Evolutionary conservation across 108 stramenopile species (phyloP).

Genomic region (Heterococcus sp.): DNA sequence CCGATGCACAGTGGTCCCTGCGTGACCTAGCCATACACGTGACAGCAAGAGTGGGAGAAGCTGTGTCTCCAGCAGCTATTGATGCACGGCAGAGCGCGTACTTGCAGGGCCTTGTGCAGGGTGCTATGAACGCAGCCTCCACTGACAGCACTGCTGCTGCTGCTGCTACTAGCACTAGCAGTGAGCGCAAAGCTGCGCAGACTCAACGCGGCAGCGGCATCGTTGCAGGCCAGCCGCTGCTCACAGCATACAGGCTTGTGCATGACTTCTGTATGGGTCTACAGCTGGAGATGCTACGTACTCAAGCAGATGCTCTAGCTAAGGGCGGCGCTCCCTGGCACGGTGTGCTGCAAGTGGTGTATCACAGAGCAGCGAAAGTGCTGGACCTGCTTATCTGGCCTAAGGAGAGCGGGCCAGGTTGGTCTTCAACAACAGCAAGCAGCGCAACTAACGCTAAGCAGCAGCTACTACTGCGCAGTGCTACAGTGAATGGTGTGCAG

Average conservation of each 20-base stretch:
- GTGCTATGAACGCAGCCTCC: background rate
- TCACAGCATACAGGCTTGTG: slow-evolving; percentile 26
- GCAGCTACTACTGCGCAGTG: background rate
- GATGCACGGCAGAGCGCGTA: slow-evolving; percentile 19
- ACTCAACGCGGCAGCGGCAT: background rate
- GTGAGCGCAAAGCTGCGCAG: background rate
- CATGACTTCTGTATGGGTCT: slow-evolving; percentile 30
- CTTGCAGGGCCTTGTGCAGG: background rate
- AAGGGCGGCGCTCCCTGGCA: background rate
- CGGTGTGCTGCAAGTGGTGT: background rate
- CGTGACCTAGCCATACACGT: slow-evolving; percentile 5
- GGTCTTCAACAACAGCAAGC: too few relatives aligned
- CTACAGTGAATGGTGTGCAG: background rate
- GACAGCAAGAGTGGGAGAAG: slow-evolving; percentile 21
- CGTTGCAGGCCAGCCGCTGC: background rate
- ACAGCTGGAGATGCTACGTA: slow-evolving; percentile 25
- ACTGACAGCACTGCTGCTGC: background rate
- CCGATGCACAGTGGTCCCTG: slow-evolving; percentile 17
- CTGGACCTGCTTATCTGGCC: background rate
- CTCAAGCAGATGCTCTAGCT: slow-evolving; percentile 16
- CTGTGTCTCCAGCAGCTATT: slow-evolving; percentile 9
- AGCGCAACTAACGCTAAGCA: background rate
- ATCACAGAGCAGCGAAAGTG: background rate
- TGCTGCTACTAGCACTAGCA: slow-evolving; percentile 5
- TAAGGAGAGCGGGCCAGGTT: background rate